These are phyloP conservation scores for Misopates orontium DNA, from an alignment of 257 asterid genomes.

Conservation along the genomic window DNA sequence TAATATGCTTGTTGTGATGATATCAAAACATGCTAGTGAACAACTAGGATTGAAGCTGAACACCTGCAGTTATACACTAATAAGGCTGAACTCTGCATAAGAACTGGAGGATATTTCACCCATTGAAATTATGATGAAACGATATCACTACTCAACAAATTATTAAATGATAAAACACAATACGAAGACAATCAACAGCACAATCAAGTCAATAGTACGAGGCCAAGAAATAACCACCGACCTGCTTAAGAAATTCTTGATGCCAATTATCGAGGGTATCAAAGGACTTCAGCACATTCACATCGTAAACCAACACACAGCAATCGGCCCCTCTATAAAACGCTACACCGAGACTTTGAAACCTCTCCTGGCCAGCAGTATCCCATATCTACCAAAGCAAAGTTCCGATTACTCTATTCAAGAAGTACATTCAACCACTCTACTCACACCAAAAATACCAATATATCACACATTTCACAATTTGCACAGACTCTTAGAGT, in stretches of 20 bases:
- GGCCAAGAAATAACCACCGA: slow-evolving; percentile 26
- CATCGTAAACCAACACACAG: slow-evolving; percentile 90
- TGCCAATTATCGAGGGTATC: slow-evolving; percentile 96
- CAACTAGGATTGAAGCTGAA: background rate
- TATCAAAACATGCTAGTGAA: slow-evolving; percentile 1
- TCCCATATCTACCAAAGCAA: slow-evolving; percentile 79
- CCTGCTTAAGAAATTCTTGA: slow-evolving; percentile 98
- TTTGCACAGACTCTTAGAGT: too few relatives aligned
- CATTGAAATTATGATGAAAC: too few relatives aligned
- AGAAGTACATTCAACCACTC: too few relatives aligned
- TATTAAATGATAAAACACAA: too few relatives aligned
- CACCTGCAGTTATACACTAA: too few relatives aligned
- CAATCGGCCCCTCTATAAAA: slow-evolving; percentile 98
- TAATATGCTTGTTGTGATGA: background rate
- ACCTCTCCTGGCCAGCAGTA: slow-evolving; percentile 98
- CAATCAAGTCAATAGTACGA: slow-evolving; percentile 10
- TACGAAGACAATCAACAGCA: slow-evolving; percentile 11
- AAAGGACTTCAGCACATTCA: slow-evolving; percentile 84
- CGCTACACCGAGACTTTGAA: slow-evolving; percentile 97
- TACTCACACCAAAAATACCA: too few relatives aligned
- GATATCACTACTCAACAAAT: too few relatives aligned
- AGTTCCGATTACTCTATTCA: slow-evolving; percentile 3
- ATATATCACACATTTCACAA: too few relatives aligned
- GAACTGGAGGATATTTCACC: too few relatives aligned
- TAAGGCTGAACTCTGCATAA: too few relatives aligned